Conservation (phyloP, 257 asterid species). For the Solanum gracilifrons region DNA sequence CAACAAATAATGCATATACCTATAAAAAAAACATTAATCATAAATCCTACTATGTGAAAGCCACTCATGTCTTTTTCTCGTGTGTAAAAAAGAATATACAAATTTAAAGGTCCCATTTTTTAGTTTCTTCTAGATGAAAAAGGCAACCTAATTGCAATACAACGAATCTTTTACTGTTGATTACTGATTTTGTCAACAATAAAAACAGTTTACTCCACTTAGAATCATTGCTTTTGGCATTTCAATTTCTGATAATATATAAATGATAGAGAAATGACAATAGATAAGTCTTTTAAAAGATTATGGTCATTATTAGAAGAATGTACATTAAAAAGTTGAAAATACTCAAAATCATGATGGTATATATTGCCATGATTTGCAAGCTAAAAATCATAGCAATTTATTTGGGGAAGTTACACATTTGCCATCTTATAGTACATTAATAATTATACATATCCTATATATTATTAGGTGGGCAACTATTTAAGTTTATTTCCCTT, state of each 20-base stretch:
- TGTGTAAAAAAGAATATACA: background rate
- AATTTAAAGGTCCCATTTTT: background rate
- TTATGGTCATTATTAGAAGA: background rate
- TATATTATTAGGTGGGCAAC: background rate
- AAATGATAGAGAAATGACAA: background rate
- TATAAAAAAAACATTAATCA: background rate
- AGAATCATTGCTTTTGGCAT: background rate
- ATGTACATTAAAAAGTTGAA: background rate
- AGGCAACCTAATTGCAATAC: background rate
- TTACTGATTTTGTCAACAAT: background rate
- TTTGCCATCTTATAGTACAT: background rate
- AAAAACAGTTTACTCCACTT: conserved; percentile 13
- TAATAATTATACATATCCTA: too few species aligned
- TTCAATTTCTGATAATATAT: background rate
- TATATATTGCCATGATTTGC: background rate
- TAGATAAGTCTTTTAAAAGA: background rate
- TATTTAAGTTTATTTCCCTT: background rate
- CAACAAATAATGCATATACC: conserved; percentile 2
- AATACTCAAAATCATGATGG: background rate
- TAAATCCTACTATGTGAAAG: background rate
- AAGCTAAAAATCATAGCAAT: background rate
- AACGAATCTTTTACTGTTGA: background rate
- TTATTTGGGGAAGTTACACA: background rate
- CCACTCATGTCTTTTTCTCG: conserved; percentile 7
- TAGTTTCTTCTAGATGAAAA: conserved; percentile 4